These are phyloP conservation scores for Torulaspora gathmanii DNA, from an alignment of 805 yeast genomes.

Conservation along the genomic window DNA sequence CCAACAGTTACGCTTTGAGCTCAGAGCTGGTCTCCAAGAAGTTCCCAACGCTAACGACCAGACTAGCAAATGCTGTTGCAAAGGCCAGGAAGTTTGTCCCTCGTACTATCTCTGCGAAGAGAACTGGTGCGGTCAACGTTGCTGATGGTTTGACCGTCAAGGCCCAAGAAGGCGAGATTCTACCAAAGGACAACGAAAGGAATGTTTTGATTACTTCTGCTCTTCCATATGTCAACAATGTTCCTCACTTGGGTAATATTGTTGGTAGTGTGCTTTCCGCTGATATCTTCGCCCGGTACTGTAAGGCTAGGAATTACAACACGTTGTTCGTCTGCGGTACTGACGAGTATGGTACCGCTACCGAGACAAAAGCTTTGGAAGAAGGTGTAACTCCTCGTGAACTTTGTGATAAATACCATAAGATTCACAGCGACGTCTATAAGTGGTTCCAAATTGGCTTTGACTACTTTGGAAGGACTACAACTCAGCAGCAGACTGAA, in stretches of 20 bases:
- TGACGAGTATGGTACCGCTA: slow-evolving; percentile 99
- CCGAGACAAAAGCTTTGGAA: slow-evolving; percentile 96
- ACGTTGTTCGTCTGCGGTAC: slow-evolving; percentile 91
- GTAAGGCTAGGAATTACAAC: slow-evolving; percentile 84
- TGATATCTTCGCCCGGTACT: slow-evolving; percentile 86
- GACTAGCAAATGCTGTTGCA: slow-evolving; percentile 44
- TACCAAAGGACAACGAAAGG: slow-evolving; percentile 67
- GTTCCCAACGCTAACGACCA: slow-evolving; percentile 26
- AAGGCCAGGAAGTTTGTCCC: slow-evolving; percentile 40
- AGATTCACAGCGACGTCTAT: slow-evolving; percentile 82
- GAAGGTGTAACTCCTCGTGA: slow-evolving; percentile 85
- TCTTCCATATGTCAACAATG: slow-evolving; percentile 95
- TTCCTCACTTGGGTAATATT: slow-evolving; percentile 96
- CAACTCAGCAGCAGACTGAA: slow-evolving; percentile 85
- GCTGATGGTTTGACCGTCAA: slow-evolving; percentile 26
- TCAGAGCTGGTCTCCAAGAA: slow-evolving; percentile 27
- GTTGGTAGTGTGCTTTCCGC: slow-evolving; percentile 93
- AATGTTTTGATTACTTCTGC: slow-evolving; percentile 93
- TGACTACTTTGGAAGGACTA: slow-evolving; percentile 94
- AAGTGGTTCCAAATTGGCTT: slow-evolving; percentile 96
- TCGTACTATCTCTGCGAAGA: slow-evolving; percentile 27
- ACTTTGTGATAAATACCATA: slow-evolving; percentile 86
- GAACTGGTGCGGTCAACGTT: slow-evolving; percentile 40
- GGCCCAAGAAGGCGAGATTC: slow-evolving; percentile 38
- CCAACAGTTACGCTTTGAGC: slow-evolving; percentile 49